Evolutionary conservation across 169 alveolate species (phyloP), one percentile per base, ranked within the genome.

Genomic region (Plasmodium falciparum): DNA sequence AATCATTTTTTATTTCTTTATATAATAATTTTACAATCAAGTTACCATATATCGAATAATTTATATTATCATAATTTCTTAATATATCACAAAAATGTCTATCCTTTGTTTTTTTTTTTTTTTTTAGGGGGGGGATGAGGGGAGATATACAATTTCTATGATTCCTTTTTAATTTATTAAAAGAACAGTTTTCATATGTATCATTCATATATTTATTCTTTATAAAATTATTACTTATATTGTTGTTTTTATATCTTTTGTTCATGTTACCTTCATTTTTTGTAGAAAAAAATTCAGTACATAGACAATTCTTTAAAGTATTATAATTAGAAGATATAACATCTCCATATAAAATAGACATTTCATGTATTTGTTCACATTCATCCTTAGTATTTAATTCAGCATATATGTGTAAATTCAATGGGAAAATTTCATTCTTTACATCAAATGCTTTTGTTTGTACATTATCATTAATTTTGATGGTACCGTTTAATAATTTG

Each of bases 1-100:
- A 83, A 24, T 83, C 91, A 11, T 56, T 69, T 83, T 69, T 83
- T 33, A 83, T 83, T 69, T 83, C 91, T 83, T 63, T 69, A 62
- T 83, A 83, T 8, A 83, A 20, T 1, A 83, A 39, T 69, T 83
- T 83, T 5, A 83, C 73, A 20, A 72, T 72, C 22, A 83, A 33
- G 33, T 83, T 83, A 8, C 69, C 15, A 29, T n/a, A 52, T 9
- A 24, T 9, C 33, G 26, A 24, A 5, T 20, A 45, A 62, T 47
- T 67, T 66, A 33, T 74, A n/a, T 22, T 29, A 17, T 1, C 47
- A 15, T 39, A 39, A 5, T 69, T 63, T 63, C 20, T 8, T 9
- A 13, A 63, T 13, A 63, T 63, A 22, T 20, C 11, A 39, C 47
- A 39, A 39, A 39, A 39, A 5, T 39, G 9, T 39, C 9, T 39